Evolutionary conservation across 2,329 filamentous ascomycete species (phyloP), one percentile per base, ranked within the genome.

Genomic region (Clarireedia hainanense): DNA sequence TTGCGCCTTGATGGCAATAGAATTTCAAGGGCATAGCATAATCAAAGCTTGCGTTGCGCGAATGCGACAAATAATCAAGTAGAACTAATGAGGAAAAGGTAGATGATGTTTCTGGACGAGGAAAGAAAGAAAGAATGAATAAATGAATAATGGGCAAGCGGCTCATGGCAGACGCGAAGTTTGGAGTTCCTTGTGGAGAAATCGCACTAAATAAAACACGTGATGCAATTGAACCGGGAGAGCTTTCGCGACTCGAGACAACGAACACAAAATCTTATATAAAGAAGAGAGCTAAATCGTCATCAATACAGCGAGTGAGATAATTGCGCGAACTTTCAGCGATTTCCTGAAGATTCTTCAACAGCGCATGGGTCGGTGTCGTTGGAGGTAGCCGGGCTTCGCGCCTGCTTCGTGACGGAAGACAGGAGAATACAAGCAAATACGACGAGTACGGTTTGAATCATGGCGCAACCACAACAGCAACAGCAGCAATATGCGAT

Each of bases 401-500:
- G 64, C 62, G 65, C 65, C 65, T 64, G 62, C 63, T 54, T 63
- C 50, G 59, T 63, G 59, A 67, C 55, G 57, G 54, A 57, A 60
- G 56, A 52, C 43, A 57, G 55, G 50, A 62, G 56, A 58, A 58
- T 57, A 59, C 56, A 53, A 56, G 56, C 52, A 59, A 52, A 39
- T 37, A 50, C 50, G 43, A 60, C 23, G 14, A 36, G 27, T 27
- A 49, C 51, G 15, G 46, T 54, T 47, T 46, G 49, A 56, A 65
- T 55, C 55, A 70, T 70, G 68, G 65, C 67, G 60, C 68, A 70
- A 65, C 68, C 57, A 65, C 71, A 63, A 58, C 68, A 58, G 52
- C 65, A 65, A 50, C 70, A 70, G 60, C 63, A 61, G 34, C 68
- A 70, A 47, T 70, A 70, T 60, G 69, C 67, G 56, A 70, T 68